phyloP scores from a whole-genome alignment of 2,329 filamentous ascomycete genomes.

The Cladophialophora bantiana region DNA sequence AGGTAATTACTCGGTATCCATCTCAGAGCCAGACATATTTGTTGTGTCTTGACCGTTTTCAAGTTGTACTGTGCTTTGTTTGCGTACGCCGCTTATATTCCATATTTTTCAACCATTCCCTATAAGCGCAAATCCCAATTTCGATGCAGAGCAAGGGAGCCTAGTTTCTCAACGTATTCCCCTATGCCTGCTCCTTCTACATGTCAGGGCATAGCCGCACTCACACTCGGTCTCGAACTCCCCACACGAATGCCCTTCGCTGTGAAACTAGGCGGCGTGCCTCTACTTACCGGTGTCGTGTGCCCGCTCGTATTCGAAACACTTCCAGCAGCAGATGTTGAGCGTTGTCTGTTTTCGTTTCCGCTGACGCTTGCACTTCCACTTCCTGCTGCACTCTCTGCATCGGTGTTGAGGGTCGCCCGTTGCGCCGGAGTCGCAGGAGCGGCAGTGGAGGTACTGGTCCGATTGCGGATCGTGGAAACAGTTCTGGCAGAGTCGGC shows the following conservation, averaged over 20 bases:
- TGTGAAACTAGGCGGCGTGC: constrained; percentile 29
- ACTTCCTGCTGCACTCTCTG: neutral
- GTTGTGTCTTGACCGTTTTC: too few relatives aligned
- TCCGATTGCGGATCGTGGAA: constrained; percentile 12
- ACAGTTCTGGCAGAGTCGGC: neutral
- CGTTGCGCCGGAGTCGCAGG: neutral
- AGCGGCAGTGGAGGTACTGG: too few relatives aligned
- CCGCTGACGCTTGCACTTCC: neutral
- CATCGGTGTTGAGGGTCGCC: neutral
- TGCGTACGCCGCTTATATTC: too few relatives aligned
- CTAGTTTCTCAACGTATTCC: too few relatives aligned
- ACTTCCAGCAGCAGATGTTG: neutral
- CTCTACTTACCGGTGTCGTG: constrained; percentile 8
- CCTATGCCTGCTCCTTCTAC: too few relatives aligned
- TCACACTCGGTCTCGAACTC: constrained; percentile 36
- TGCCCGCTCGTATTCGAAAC: constrained; percentile 10
- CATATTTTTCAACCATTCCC: too few relatives aligned
- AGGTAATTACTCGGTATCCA: too few relatives aligned
- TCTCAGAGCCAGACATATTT: too few relatives aligned
- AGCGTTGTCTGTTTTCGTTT: neutral
- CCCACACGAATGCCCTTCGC: constrained; percentile 37
- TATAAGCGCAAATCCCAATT: too few relatives aligned
- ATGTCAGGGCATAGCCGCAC: constrained; percentile 8
- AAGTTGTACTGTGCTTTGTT: too few relatives aligned
- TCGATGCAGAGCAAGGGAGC: too few relatives aligned